Base-by-base conservation (phyloP, 164 flowering plant genomes). In the Vitis labrusca region DNA sequence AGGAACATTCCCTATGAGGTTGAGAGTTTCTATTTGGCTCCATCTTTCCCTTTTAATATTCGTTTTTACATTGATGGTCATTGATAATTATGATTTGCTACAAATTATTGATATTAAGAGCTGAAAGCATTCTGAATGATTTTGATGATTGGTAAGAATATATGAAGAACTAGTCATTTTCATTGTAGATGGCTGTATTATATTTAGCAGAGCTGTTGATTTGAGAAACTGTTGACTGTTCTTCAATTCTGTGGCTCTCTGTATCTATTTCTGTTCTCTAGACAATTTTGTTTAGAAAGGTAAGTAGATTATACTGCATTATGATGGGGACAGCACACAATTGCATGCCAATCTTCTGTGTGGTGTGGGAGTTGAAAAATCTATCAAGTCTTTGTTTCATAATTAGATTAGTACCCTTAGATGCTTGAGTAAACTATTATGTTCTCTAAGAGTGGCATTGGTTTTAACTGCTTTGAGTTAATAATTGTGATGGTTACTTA, bases 1-100 rank as follows among this genome's bases (percentile, higher is more conserved):
- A 61, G 13, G 65, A 65, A 63, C 61, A 37, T 37, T 44, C 59
- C 10, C 63, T 17, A 60, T 73, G 65, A 69, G 72, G 76, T 68
- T 69, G 37, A 67, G 50, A 59, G 59, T 68, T 56, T 32, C 66
- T 69, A 58, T 59, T 32, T 55, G 29, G 15, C 10, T 49, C 3
- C 32, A 15, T 69, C 48, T 51, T 58, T 17, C 48, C 27, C 17
- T 23, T 51, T 3, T 32, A 37, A 3, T 37, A 37, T 57, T 30
- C 16, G 6, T 57, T 11, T 69, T 55, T 12, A 16, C 14, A 19
- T 54, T 13, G 50, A 32, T 61, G 9, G 0, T 61, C 44, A 17
- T 37, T 14, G n/a, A 5, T 13, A 53, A 17, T 32, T 61, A 23
- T 37, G 63, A 6, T 27, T 32, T 14, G 16, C 8, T 19, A 37